Percentiles rank a stretch among this genome's conserved stretches.
Evolutionary conservation across 768 basidiomycete genomes (phyloP).

Genomic region (Cystobasidium tubakii): DNA sequence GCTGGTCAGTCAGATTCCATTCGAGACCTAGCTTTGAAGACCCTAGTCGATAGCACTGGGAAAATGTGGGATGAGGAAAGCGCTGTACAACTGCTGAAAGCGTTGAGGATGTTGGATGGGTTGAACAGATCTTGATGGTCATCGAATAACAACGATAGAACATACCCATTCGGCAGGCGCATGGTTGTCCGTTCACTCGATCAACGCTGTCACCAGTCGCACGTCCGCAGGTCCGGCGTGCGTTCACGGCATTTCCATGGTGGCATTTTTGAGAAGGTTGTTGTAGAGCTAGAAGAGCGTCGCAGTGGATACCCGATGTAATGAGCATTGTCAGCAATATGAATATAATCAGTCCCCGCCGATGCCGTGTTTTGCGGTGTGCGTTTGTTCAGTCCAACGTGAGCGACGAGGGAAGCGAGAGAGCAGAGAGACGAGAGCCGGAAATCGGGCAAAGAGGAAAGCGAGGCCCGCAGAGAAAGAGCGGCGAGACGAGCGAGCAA

Average conservation of each 20-base stretch:
- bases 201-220: background rate
- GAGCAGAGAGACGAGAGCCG: background rate
- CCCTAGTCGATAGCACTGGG: background rate
- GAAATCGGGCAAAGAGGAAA: background rate
- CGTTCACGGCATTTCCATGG: no score
- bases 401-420: background rate
- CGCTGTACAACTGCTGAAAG: background rate
- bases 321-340: constrained; percentile 1
- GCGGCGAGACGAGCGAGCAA: background rate
- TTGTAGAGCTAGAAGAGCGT: background rate
- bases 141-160: no score
- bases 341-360: background rate
- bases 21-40: background rate
- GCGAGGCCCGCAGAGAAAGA: background rate
- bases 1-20: background rate
- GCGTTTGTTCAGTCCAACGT: background rate
- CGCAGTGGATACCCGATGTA: background rate
- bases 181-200: background rate
- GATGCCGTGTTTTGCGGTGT: background rate
- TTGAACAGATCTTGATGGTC: background rate
- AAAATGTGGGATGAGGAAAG: background rate
- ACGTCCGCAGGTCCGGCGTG: background rate
- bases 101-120: background rate
- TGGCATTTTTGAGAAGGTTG: background rate
- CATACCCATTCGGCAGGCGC: no score